Conservation (phyloP, 2,329 filamentous ascomycete species). For the Colletotrichum filicis region DNA sequence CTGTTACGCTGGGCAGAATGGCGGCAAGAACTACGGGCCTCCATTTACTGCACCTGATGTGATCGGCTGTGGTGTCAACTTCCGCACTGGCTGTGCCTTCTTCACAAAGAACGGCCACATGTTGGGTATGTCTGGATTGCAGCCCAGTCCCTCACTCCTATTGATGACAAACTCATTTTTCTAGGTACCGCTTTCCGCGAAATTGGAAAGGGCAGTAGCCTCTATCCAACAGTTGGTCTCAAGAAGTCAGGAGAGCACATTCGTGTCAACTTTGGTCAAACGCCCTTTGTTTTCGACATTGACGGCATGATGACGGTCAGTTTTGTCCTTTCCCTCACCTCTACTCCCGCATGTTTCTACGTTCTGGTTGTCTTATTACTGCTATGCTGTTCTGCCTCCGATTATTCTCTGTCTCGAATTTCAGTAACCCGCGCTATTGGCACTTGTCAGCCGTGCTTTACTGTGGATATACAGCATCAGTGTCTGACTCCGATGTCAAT, state of each 20-base stretch:
- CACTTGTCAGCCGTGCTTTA: background rate
- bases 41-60: constrained; percentile 66
- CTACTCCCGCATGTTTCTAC: background rate
- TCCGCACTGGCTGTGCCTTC: constrained; percentile 71
- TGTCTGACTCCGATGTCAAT: background rate
- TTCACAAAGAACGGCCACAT: constrained; percentile 74
- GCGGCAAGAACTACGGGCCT: constrained; percentile 67
- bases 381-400: background rate
- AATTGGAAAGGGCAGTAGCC: constrained; percentile 58
- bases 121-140: constrained; percentile 56
- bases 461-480: background rate
- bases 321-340: background rate
- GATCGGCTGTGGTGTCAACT: constrained; percentile 75
- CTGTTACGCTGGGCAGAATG: constrained; percentile 66
- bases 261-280: constrained; percentile 74
- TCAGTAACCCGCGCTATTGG: background rate
- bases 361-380: background rate
- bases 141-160: background rate
- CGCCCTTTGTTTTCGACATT: constrained; percentile 90
- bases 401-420: too few relatives aligned
- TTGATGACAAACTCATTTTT: background rate
- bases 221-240: constrained; percentile 76
- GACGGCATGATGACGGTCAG: constrained; percentile 83
- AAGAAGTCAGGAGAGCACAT: constrained; percentile 73
- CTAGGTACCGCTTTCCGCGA: constrained; percentile 74